These are phyloP conservation scores for Solanum paucissectum DNA, from an alignment of 257 asterid genomes.

Conservation along the genomic window DNA sequence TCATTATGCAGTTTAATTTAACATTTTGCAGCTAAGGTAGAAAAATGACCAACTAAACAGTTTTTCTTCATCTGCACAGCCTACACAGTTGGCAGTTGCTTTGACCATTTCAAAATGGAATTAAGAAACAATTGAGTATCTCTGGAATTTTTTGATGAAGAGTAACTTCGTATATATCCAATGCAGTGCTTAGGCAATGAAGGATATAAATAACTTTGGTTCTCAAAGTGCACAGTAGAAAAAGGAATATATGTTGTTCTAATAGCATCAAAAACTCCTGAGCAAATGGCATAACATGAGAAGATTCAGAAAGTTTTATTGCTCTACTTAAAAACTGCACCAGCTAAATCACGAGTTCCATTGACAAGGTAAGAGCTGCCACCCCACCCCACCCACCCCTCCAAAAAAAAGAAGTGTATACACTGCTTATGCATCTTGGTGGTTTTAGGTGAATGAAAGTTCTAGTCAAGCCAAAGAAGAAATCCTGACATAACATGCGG, in stretches of 20 bases:
- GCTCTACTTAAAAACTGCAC: background rate
- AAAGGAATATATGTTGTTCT: background rate
- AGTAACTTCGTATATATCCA: background rate
- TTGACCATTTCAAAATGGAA: background rate
- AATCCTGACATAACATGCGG: background rate
- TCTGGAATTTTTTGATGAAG: background rate
- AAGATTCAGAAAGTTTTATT: background rate
- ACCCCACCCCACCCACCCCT: background rate
- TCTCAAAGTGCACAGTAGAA: background rate
- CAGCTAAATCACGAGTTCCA: background rate
- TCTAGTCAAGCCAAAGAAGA: background rate
- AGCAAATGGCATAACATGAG: background rate
- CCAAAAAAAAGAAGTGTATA: background rate
- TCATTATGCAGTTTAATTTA: background rate
- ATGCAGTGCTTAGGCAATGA: background rate
- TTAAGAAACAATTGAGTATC: background rate
- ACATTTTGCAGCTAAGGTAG: background rate
- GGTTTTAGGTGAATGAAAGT: background rate
- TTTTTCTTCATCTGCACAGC: background rate
- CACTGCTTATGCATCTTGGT: background rate
- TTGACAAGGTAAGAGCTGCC: background rate
- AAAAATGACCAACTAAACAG: background rate
- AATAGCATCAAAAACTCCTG: background rate
- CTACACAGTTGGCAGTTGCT: background rate
- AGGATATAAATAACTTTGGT: background rate